Base-by-base conservation (phyloP, 2,329 filamentous ascomycete species). In the Acrocalymma vagum region DNA sequence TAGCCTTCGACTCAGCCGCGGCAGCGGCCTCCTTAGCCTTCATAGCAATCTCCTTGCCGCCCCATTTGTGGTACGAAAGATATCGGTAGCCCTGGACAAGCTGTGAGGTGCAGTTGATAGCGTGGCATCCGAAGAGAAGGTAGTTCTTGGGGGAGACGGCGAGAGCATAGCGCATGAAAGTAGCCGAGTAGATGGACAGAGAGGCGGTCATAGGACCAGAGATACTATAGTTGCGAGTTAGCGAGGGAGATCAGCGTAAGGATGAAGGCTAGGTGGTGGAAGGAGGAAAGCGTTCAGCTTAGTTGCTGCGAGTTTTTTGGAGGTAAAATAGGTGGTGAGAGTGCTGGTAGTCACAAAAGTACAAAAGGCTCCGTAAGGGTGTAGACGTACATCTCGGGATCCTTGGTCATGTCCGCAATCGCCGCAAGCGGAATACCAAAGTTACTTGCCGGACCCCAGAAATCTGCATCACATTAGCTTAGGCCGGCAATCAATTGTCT, bases 131-230 rank as follows among this genome's bases (percentile, higher is more conserved):
- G 68, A 86, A 86, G 40, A 86, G 80, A 51, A 86, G 81, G 73
- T 85, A 85, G 73, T 86, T 86, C 60, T 75, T 76, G 26, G 83
- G 83, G 11, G 74, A 73, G 41, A 86, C 81, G 47, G 83, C 83
- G 48, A 86, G 65, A 43, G 83, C 72, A 72, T 86, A 86, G 65
- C 83, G 82, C 82, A 84, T 84, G 73, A 86, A 86, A 43, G 80
- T 82, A 30, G 67, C 80, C 16, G 79, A 80, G 75, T 86, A 86
- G 65, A 82, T 63, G 53, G 76, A 72, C 18, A 86, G 76, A 29
- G 83, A 80, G 57, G 69, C 73, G 41, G 83, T 86, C 81, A 86
- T 85, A 52, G 73, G 72, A 49, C 83, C 83, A 50, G 83, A 86
- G 67, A 86, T 85, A 58, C 83, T 86, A 46, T 35, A 30, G 23